These are phyloP conservation scores for Skeletonema marinoi DNA, from an alignment of 108 stramenopile species.

Conservation along the genomic window DNA sequence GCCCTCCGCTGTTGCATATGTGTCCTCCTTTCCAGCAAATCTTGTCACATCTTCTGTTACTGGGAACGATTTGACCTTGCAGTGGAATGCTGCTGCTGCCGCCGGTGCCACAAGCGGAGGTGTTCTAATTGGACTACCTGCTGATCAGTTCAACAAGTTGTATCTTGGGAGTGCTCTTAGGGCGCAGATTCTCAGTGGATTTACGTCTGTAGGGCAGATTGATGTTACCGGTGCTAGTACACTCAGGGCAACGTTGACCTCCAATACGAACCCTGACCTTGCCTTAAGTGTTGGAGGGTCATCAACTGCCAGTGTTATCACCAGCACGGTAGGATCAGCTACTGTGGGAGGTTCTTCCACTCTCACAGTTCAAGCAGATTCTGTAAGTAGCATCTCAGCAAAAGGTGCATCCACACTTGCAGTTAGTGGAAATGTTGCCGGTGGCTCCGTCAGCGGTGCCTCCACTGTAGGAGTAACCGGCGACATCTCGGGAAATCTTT, in stretches of 20 bases:
- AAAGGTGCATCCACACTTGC: background rate
- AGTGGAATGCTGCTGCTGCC: background rate
- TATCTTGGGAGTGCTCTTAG: background rate
- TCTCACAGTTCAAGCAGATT: background rate
- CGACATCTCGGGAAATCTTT: background rate
- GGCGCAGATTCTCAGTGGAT: background rate
- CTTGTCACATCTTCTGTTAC: background rate
- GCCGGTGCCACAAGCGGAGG: background rate
- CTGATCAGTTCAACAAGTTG: background rate
- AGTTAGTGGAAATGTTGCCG: background rate
- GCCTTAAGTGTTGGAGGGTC: background rate
- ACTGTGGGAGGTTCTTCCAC: background rate
- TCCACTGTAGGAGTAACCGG: background rate
- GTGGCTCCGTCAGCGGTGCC: background rate
- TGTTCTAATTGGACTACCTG: background rate
- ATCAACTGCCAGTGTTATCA: background rate
- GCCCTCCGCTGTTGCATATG: background rate
- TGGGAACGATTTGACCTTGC: background rate
- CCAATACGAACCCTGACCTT: background rate
- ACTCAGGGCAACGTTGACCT: background rate
- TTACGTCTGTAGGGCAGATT: background rate
- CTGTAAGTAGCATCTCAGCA: background rate
- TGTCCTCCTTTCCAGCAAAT: background rate
- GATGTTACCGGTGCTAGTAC: background rate
- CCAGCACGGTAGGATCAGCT: background rate